Conservation (phyloP, 1,139 yeast genomes). For the Candida neerlandica region DNA sequence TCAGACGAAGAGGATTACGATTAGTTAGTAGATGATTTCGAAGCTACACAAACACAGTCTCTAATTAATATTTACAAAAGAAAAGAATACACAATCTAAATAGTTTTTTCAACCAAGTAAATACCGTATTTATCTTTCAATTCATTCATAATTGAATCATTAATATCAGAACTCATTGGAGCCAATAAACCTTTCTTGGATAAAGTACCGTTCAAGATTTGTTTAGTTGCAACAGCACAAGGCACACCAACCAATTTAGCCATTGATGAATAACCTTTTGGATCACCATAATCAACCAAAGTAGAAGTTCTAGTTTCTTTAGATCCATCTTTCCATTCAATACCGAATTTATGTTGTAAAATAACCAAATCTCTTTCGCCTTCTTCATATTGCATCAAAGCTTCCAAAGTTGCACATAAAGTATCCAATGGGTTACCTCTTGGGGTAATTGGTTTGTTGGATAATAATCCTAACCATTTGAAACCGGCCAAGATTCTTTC, state of each 20-base stretch:
- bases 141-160: conserved; percentile 86
- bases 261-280: conserved; percentile 96
- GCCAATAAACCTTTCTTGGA: conserved; percentile 78
- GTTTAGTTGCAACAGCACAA: conserved; percentile 92
- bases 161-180: conserved; percentile 88
- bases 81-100: conserved; percentile 20
- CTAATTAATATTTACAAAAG: neutral
- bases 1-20: conserved; percentile 22
- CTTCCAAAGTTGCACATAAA: conserved; percentile 92
- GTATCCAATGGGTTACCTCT: conserved; percentile 96
- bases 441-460: conserved; percentile 74
- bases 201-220: conserved; percentile 82
- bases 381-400: conserved; percentile 92
- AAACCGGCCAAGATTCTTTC: conserved; percentile 85
- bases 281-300: conserved; percentile 90
- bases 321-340: conserved; percentile 93
- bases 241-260: conserved; percentile 98
- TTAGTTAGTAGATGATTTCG: too few species aligned
- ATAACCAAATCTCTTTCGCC: conserved; percentile 95
- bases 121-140: conserved; percentile 90
- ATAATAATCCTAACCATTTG: conserved; percentile 92
- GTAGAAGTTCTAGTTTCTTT: conserved; percentile 94
- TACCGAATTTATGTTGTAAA: conserved; percentile 96
- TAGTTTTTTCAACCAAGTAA: conserved; percentile 83
- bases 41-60: too few species aligned